A percentile compares a stretch with the other conserved stretches of the same genome.
Evolutionary conservation across 768 basidiomycete species (phyloP).

Genomic region (Hygrocybe coccinea): DNA sequence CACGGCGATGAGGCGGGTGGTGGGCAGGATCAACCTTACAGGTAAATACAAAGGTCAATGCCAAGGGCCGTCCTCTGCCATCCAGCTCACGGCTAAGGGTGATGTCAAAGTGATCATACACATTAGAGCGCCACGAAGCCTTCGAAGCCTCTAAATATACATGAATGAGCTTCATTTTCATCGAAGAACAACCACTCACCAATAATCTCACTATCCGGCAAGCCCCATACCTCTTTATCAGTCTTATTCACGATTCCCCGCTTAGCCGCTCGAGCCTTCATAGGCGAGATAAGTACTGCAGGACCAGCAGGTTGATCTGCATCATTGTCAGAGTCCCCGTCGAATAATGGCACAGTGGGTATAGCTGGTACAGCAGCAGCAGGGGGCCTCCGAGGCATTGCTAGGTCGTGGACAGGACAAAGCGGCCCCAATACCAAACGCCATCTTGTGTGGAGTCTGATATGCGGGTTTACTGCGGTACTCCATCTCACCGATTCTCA

Average conservation of each 20-base stretch:
- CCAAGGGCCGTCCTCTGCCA: neutral
- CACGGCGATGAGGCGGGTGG: neutral
- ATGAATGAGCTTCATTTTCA: neutral
- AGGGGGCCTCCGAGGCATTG: neutral
- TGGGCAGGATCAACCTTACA: conserved; percentile 5
- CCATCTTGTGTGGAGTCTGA: neutral
- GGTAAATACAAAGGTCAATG: conserved; percentile 9
- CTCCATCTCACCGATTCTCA: too few relatives aligned
- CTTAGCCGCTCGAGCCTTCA: neutral
- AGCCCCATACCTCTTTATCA: conserved; percentile 12
- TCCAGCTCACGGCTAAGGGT: conserved; percentile 2
- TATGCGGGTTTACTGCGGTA: too few relatives aligned
- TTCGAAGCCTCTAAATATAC: conserved; percentile 1
- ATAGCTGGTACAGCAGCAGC: neutral
- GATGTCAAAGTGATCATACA: conserved; percentile 17
- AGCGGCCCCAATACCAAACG: neutral
- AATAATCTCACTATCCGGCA: conserved; percentile 14
- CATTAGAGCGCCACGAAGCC: conserved; percentile 9
- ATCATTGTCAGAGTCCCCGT: neutral
- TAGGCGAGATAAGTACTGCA: conserved; percentile 12
- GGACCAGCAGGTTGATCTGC: neutral
- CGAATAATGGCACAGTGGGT: neutral
- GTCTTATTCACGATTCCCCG: neutral
- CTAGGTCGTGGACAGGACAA: neutral
- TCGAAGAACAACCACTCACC: neutral